A percentile compares a stretch with the other conserved stretches of the same genome.
phyloP scores from a whole-genome alignment of 2,329 filamentous ascomycete species.

The Parasarocladium wereldwijsianum region DNA sequence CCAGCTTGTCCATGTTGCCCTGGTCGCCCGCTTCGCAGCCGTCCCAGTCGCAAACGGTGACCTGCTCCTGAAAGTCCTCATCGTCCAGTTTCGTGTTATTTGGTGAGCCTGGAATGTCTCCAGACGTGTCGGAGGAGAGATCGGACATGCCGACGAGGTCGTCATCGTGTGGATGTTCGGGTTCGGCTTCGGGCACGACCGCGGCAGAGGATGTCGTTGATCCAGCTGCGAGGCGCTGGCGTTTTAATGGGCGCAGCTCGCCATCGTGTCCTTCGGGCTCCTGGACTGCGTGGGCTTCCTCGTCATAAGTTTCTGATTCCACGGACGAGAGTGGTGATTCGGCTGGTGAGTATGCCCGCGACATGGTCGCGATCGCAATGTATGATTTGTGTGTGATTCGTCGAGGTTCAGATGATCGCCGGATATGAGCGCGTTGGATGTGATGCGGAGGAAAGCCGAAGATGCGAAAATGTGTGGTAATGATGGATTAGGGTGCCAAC shows the following conservation, averaged over 20 bases:
- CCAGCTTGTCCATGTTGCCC: conserved; percentile 66
- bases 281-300: conserved; percentile 27
- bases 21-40: conserved; percentile 57
- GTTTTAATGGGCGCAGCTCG: conserved; percentile 29
- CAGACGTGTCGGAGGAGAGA: conserved; percentile 81
- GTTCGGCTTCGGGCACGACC: conserved; percentile 24
- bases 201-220: conserved; percentile 29
- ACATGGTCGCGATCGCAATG: conserved; percentile 19
- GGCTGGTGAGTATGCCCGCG: conserved; percentile 21
- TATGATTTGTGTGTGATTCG: too few relatives aligned
- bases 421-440: too few relatives aligned
- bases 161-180: conserved; percentile 31
- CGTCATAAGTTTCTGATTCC: conserved; percentile 29
- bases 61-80: conserved; percentile 62
- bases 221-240: conserved; percentile 28
- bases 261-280: conserved; percentile 24
- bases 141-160: conserved; percentile 45
- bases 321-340: conserved; percentile 34
- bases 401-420: too few relatives aligned
- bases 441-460: too few relatives aligned
- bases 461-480: too few relatives aligned
- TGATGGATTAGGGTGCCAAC: too few relatives aligned
- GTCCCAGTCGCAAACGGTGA: conserved; percentile 67
- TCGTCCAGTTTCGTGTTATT: conserved; percentile 54
- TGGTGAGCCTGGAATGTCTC: conserved; percentile 63